These are phyloP conservation scores for Nemania abortiva DNA, from an alignment of 2,329 filamentous ascomycete genomes.

Conservation along the genomic window DNA sequence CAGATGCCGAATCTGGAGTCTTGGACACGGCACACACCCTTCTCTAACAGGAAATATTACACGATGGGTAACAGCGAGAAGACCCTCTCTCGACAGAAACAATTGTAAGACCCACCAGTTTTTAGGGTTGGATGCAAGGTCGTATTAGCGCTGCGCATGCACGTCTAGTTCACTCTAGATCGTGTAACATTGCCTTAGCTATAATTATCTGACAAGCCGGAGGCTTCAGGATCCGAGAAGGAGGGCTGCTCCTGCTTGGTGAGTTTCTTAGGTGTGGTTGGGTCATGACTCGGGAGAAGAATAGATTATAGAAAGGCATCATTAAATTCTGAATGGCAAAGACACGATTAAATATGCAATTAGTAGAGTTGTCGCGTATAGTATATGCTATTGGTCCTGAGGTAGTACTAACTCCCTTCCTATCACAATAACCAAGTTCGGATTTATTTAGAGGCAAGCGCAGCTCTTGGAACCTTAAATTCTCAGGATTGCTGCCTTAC, in stretches of 20 bases:
- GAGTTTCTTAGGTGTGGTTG: not conserved
- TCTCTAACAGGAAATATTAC: constrained; percentile 15
- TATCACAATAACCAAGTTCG: not conserved
- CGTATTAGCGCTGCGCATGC: constrained; percentile 14
- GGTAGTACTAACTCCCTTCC: too few species aligned
- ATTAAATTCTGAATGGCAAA: not conserved
- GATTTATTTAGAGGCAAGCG: not conserved
- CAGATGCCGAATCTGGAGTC: constrained; percentile 5
- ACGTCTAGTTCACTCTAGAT: constrained; percentile 1
- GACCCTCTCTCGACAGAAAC: not conserved
- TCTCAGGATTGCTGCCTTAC: not conserved
- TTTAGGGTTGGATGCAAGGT: constrained; percentile 20
- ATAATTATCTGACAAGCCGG: constrained; percentile 10
- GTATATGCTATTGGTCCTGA: too few species aligned
- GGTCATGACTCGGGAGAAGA: not conserved
- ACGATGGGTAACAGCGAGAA: constrained; percentile 9
- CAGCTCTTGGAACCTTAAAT: not conserved
- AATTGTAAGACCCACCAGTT: not conserved
- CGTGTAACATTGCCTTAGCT: constrained; percentile 1
- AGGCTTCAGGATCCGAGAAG: constrained; percentile 12
- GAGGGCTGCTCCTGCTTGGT: not conserved
- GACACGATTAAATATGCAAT: not conserved
- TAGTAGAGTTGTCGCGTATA: not conserved
- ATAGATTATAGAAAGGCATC: not conserved
- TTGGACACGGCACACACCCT: constrained; percentile 4